Evolutionary conservation across 1,284 basidiomycete genomes (phyloP), one percentile per base, ranked within the genome.

Genomic region (Cryptococcus sp.): DNA sequence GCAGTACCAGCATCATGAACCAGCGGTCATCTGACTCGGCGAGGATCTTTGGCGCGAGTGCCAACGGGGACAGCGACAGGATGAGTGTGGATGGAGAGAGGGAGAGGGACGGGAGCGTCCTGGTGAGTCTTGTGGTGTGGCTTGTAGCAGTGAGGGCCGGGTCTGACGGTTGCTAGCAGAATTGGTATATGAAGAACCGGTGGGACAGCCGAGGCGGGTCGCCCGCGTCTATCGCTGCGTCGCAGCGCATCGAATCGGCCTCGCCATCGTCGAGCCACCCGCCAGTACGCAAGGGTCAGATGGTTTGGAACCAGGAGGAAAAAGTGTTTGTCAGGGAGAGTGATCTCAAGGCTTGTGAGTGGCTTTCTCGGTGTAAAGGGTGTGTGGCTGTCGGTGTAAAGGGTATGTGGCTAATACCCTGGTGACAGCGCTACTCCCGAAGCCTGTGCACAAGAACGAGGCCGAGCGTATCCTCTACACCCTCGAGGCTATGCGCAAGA

Each of bases 401-500:
- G n/a, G n/a, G n/a, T 23, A 36, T 33, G 28, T 9, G n/a, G 28
- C 28, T 33, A 33, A 33, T 20, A 38, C 38, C 49, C 55, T 47
- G 53, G 23, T 35, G 15, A 8, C 36, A 63, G 62, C 60, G 21
- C 62, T 69, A 50, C 53, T 60, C 3, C 66, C 71, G 2, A 56
- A 60, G 13, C 65, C 66, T 0, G 55, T 67, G 5, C 63, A 63
- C 35, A 59, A 70, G 49, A 76, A 71, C 53, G 73, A 76, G 52
- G 76, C 76, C 35, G 76, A 77, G 51, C 66, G 73, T 0, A 76
- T 77, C 42, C 66, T 77, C 15, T 68, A 68, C 49, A 70, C 72
- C 1, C 66, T 77, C 37, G 76, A 77, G 59, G 63, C 67, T 2
- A 63, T 71, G 56, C 65, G 73, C 24, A 71, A 70, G 40, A 68